These are phyloP conservation scores for Lipomyces starkeyi DNA, from an alignment of 805 yeast genomes.

Conservation along the genomic window DNA sequence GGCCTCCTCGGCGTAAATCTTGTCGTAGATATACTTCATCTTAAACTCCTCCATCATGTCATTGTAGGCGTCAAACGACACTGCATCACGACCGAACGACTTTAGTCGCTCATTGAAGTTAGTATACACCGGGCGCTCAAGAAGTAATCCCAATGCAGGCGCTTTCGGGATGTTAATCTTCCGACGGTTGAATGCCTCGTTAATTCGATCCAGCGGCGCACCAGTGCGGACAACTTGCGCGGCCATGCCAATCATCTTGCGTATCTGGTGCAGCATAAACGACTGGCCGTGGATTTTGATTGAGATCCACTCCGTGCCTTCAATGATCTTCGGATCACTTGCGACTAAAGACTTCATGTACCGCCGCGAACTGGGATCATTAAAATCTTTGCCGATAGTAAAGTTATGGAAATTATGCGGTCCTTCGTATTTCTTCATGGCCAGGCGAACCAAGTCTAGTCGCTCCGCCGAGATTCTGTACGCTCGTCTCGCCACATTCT, in stretches of 20 bases:
- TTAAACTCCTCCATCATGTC: constrained; percentile 84
- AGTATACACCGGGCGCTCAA: constrained; percentile 92
- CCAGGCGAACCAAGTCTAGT: constrained; percentile 65
- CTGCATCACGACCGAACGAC: constrained; percentile 76
- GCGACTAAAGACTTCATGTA: constrained; percentile 80
- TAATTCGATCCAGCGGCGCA: constrained; percentile 75
- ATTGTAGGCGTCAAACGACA: constrained; percentile 70
- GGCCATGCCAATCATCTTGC: constrained; percentile 98
- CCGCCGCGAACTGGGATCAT: constrained; percentile 84
- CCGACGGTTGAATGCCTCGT: constrained; percentile 73
- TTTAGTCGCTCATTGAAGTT: constrained; percentile 72
- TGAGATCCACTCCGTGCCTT: constrained; percentile 95
- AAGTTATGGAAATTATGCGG: constrained; percentile 92
- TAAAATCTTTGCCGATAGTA: constrained; percentile 79
- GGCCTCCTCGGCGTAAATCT: constrained; percentile 87
- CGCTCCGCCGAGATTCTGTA: constrained; percentile 71
- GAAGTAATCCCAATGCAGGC: constrained; percentile 88
- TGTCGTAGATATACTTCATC: constrained; percentile 85
- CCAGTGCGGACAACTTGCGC: constrained; percentile 84
- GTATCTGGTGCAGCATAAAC: constrained; percentile 96
- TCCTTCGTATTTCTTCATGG: constrained; percentile 77
- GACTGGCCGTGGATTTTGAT: constrained; percentile 98
- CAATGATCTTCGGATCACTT: constrained; percentile 87
- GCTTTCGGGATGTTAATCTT: constrained; percentile 95
- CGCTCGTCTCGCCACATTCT: constrained; percentile 67